Conservation (phyloP, 78 protist genomes). For the Goniomonas avonlea region DNA sequence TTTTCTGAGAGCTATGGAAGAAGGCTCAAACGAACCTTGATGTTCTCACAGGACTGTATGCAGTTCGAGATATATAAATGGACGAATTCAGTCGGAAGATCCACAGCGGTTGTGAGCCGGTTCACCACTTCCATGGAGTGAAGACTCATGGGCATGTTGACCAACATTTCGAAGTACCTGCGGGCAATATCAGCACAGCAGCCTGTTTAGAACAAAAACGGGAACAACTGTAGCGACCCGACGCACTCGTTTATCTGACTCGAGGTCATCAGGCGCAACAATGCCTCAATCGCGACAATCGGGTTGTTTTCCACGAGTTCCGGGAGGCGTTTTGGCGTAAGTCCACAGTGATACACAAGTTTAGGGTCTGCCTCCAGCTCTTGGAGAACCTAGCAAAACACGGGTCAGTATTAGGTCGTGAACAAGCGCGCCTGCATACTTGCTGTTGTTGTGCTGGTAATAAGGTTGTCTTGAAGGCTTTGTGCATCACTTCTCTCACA, state of each 20-base stretch:
- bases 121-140: conserved; percentile 87
- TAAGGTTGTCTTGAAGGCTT: conserved; percentile 7
- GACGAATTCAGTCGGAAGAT: conserved; percentile 70
- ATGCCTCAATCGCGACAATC: conserved; percentile 63
- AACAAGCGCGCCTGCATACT: background rate
- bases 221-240: too few species aligned
- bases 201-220: background rate
- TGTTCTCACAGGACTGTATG: conserved; percentile 62
- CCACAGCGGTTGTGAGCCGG: conserved; percentile 70
- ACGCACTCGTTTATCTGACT: conserved; percentile 36
- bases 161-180: conserved; percentile 59
- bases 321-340: conserved; percentile 40
- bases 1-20: too few species aligned
- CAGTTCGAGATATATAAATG: conserved; percentile 79
- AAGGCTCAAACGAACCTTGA: too few species aligned
- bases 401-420: background rate
- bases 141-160: conserved; percentile 48
- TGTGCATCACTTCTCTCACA: conserved; percentile 15
- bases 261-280: conserved; percentile 54
- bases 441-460: background rate
- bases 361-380: conserved; percentile 49
- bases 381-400: too few species aligned
- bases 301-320: conserved; percentile 76
- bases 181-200: too few species aligned
- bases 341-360: conserved; percentile 58